Conservation (phyloP, 257 asterid species). For the Solanum bukasovii region DNA sequence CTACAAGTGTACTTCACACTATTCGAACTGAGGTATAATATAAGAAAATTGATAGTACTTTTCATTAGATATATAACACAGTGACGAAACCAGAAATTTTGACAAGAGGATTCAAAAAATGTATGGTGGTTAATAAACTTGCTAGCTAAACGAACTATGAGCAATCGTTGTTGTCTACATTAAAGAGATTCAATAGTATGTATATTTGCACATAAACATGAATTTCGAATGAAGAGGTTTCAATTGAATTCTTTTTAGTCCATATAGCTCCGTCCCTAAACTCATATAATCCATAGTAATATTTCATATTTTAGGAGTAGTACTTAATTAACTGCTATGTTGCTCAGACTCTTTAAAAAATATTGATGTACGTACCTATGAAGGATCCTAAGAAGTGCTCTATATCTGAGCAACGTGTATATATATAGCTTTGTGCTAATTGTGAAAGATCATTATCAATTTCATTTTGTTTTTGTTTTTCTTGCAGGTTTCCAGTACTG, state of each 20-base stretch:
- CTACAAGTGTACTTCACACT: conserved; percentile 9
- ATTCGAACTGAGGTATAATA: conserved; percentile 32
- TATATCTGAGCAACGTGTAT: background rate
- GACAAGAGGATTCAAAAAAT: background rate
- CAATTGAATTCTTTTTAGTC: background rate
- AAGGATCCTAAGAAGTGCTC: background rate
- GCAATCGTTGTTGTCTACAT: background rate
- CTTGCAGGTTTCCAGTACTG: background rate
- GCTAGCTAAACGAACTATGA: background rate
- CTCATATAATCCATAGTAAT: background rate
- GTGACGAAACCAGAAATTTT: background rate
- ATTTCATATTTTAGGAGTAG: background rate
- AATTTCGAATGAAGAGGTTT: background rate
- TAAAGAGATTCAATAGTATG: background rate
- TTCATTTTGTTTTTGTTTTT: background rate
- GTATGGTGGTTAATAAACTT: background rate
- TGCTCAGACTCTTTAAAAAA: background rate
- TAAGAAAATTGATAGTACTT: background rate
- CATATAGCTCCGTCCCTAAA: background rate
- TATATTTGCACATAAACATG: background rate
- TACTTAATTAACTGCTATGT: background rate
- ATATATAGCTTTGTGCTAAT: background rate
- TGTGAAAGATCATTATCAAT: background rate
- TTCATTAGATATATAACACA: background rate
- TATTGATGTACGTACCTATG: background rate